Percentiles rank a stretch among this genome's conserved stretches.
These are phyloP conservation scores for Lachancea meyersii DNA, from an alignment of 805 yeast genomes.

Conservation along the genomic window DNA sequence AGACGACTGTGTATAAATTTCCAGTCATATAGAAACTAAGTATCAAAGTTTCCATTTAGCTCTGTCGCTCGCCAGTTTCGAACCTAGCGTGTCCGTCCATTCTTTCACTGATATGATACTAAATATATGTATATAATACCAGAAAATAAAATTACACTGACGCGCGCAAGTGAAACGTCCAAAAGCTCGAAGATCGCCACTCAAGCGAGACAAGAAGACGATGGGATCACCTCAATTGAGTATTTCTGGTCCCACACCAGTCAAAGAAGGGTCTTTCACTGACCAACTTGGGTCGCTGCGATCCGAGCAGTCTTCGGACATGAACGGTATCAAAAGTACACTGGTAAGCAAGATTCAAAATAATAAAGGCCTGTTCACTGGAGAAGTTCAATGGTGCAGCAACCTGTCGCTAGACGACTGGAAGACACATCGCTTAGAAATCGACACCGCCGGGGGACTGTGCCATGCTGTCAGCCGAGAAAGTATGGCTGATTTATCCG, in stretches of 20 bases:
- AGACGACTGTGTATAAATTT: neutral
- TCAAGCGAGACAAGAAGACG: neutral
- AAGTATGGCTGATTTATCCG: slow-evolving; percentile 6
- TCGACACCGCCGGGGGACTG: slow-evolving; percentile 17
- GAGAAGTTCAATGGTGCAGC: slow-evolving; percentile 22
- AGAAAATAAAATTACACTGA: slow-evolving; percentile 3
- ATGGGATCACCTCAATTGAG: slow-evolving; percentile 6
- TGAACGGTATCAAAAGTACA: neutral
- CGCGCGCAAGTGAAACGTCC: neutral
- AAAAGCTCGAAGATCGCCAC: neutral
- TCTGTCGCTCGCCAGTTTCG: neutral
- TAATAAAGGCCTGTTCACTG: slow-evolving; percentile 20
- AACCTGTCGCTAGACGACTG: slow-evolving; percentile 18
- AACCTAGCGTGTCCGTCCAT: no score
- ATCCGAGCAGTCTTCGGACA: slow-evolving; percentile 2
- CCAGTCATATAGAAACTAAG: neutral
- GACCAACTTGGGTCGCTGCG: neutral
- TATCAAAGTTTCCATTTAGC: neutral
- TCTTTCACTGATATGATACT: no score
- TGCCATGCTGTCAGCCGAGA: slow-evolving; percentile 15
- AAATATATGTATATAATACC: neutral
- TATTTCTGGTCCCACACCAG: slow-evolving; percentile 7
- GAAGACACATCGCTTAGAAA: slow-evolving; percentile 19
- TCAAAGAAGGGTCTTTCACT: neutral
- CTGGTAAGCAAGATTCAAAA: slow-evolving; percentile 4